Conservation (phyloP, 768 basidiomycete genomes). For the Coprinellus micaceus region DNA sequence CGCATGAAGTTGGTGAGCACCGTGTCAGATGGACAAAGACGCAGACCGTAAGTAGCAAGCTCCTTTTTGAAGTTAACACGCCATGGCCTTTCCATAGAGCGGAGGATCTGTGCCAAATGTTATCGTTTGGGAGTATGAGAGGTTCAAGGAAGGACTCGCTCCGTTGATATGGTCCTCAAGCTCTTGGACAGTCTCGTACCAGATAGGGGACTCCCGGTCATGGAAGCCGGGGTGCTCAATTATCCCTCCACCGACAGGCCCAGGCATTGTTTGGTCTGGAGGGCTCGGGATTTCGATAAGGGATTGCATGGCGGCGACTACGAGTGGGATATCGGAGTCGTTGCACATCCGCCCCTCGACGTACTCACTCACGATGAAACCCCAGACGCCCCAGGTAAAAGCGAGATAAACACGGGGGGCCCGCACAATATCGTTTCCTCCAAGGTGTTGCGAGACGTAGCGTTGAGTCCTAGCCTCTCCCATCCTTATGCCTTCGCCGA, state of each 20-base stretch:
- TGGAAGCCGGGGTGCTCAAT: conserved; percentile 13
- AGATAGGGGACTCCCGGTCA: conserved; percentile 1
- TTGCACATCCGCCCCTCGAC: conserved; percentile 10
- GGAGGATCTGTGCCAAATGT: not conserved
- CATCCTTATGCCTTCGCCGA: not conserved
- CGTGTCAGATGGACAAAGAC: not conserved
- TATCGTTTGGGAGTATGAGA: not conserved
- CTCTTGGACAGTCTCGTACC: conserved; percentile 13
- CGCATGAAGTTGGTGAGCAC: not conserved
- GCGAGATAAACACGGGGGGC: conserved; percentile 11
- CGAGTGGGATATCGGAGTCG: conserved; percentile 1
- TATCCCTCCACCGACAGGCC: conserved; percentile 14
- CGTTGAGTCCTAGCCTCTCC: conserved; percentile 1
- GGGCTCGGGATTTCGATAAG: conserved; percentile 13
- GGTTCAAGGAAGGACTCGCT: conserved; percentile 6
- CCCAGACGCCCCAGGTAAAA: not conserved
- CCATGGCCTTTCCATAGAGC: not conserved
- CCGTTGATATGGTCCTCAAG: conserved; percentile 13
- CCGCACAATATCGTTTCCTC: conserved; percentile 2
- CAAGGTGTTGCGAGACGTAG: not conserved
- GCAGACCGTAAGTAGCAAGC: not conserved
- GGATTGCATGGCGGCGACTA: conserved; percentile 11
- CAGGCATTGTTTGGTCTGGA: conserved; percentile 4
- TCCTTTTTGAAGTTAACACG: conserved; percentile 1
- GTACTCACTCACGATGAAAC: conserved; percentile 18